These are phyloP conservation scores for Colletotrichum phormii DNA, from an alignment of 2,329 filamentous ascomycete genomes.

Conservation along the genomic window DNA sequence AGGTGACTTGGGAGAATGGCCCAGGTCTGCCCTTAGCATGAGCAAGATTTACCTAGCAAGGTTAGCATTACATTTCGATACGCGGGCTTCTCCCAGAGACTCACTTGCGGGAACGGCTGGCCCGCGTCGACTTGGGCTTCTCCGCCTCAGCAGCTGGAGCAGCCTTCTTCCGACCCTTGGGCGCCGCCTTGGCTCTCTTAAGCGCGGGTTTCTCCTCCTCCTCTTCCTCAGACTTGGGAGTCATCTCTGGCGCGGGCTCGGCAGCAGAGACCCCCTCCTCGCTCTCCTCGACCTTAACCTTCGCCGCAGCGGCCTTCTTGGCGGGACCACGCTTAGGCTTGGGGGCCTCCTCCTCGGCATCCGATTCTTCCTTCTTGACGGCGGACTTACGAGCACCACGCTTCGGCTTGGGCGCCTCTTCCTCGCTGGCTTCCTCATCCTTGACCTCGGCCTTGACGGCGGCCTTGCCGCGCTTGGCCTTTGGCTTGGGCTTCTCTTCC, in stretches of 20 bases:
- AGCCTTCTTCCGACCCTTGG: constrained; percentile 34
- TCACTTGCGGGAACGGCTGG: constrained; percentile 29
- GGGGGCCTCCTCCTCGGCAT: constrained; percentile 43
- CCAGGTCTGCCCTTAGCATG: not conserved
- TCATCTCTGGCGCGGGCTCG: constrained; percentile 34
- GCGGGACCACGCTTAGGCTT: constrained; percentile 48
- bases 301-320: constrained; percentile 40
- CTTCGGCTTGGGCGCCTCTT: constrained; percentile 40
- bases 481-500: constrained; percentile 39
- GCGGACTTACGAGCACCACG: constrained; percentile 21
- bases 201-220: constrained; percentile 17
- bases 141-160: constrained; percentile 21
- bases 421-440: constrained; percentile 39
- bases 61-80: not conserved
- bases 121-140: constrained; percentile 20
- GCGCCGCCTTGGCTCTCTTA: constrained; percentile 12
- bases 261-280: constrained; percentile 22
- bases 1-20: not conserved
- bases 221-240: not conserved
- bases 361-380: constrained; percentile 16
- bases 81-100: not conserved
- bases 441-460: constrained; percentile 34
- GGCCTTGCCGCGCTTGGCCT: constrained; percentile 37
- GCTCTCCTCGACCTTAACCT: constrained; percentile 31
- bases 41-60: not conserved